Conservation (phyloP, 306 rosid species). For the Dalbergia cochinchinensis region DNA sequence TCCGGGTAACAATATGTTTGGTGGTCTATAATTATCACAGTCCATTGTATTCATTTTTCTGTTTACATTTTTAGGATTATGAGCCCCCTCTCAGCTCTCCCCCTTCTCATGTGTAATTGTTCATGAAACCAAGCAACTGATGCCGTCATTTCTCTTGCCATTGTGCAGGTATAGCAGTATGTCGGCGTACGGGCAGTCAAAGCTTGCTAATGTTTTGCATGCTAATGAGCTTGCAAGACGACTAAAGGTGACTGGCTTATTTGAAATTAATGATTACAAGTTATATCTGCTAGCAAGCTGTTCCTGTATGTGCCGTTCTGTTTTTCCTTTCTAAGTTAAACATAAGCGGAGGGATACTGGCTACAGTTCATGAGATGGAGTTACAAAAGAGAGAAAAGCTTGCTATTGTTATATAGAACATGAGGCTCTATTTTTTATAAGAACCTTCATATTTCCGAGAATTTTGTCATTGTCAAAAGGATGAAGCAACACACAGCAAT, state of each 20-base stretch:
- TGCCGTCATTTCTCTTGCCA: slow-evolving; percentile 31
- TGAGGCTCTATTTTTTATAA: not conserved
- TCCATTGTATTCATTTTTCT: not conserved
- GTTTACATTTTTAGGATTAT: not conserved
- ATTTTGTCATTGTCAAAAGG: not conserved
- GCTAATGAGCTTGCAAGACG: slow-evolving; percentile 74
- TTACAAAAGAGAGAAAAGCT: not conserved
- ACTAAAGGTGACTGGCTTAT: slow-evolving; percentile 57
- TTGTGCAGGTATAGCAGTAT: slow-evolving; percentile 64
- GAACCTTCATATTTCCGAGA: not conserved
- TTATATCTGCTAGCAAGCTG: slow-evolving; percentile 20
- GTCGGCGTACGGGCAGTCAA: slow-evolving; percentile 79
- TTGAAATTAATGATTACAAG: not conserved
- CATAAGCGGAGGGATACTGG: not conserved
- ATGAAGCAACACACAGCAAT: slow-evolving; percentile 5
- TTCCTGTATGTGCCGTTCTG: not conserved
- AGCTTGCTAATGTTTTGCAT: slow-evolving; percentile 76
- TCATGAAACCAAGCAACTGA: not conserved
- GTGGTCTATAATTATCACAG: not conserved
- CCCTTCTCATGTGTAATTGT: slow-evolving; percentile 3
- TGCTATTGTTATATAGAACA: not conserved
- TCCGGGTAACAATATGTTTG: slow-evolving; percentile 54
- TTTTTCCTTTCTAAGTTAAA: not conserved
- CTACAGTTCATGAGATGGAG: slow-evolving; percentile 8
- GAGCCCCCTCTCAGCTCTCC: not conserved